These are phyloP conservation scores for Alternaria brassicicola DNA, from an alignment of 2,329 filamentous ascomycete species.

Conservation along the genomic window DNA sequence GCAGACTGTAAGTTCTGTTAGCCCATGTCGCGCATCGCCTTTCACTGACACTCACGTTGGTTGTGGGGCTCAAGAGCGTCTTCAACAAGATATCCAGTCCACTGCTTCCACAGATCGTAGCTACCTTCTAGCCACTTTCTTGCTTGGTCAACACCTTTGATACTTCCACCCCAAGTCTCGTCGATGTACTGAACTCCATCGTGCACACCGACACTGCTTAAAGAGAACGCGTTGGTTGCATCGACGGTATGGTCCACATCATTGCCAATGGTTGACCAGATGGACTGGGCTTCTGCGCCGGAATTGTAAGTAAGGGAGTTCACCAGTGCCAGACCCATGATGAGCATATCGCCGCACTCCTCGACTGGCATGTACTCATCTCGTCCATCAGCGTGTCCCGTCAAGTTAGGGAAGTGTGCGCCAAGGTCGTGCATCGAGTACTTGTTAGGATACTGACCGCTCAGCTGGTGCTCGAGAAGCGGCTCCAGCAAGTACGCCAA, in stretches of 20 bases:
- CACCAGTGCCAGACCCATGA: constrained; percentile 78
- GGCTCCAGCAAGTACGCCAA: constrained; percentile 80
- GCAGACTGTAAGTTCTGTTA: constrained; percentile 58
- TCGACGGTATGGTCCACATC: constrained; percentile 26
- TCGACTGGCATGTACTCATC: constrained; percentile 80
- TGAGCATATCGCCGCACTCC: constrained; percentile 82
- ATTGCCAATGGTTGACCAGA: constrained; percentile 59
- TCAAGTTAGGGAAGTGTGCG: constrained; percentile 75
- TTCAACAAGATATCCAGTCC: constrained; percentile 79
- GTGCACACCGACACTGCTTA: constrained; percentile 56
- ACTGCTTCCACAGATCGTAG: constrained; percentile 75
- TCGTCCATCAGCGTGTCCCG: constrained; percentile 71
- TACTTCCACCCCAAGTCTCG: constrained; percentile 62
- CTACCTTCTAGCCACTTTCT: constrained; percentile 70
- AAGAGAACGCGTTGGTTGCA: constrained; percentile 53
- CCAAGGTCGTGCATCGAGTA: constrained; percentile 82
- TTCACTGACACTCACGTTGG: constrained; percentile 59
- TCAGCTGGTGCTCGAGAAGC: constrained; percentile 79
- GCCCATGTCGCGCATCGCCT: neutral
- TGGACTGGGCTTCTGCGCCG: constrained; percentile 61
- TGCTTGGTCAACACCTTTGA: constrained; percentile 62
- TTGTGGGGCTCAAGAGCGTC: constrained; percentile 75
- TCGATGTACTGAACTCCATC: constrained; percentile 65
- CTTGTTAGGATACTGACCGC: constrained; percentile 82
- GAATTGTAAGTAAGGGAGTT: constrained; percentile 73